These are phyloP conservation scores for Exidia glandulosa DNA, from an alignment of 768 basidiomycete genomes.

Conservation along the genomic window DNA sequence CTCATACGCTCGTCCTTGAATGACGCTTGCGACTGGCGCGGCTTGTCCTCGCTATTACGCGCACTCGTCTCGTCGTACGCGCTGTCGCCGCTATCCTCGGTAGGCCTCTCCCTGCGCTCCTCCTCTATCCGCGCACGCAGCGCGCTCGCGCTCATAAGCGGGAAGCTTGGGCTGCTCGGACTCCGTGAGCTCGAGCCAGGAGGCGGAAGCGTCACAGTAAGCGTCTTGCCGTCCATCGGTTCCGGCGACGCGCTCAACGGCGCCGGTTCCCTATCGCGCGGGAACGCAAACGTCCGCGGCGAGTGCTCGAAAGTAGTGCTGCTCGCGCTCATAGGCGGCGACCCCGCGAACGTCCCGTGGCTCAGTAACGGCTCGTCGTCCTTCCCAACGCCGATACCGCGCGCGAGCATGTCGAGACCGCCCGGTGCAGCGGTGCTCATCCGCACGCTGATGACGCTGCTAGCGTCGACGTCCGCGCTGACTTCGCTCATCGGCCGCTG, in stretches of 20 bases:
- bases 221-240: no score
- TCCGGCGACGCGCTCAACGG: neutral
- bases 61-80: neutral
- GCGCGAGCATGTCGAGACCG: neutral
- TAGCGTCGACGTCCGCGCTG: neutral
- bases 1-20: neutral
- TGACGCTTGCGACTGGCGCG: no score
- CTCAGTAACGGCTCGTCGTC: neutral
- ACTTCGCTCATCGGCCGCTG: neutral
- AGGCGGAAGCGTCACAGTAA: no score
- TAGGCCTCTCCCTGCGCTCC: neutral
- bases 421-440: neutral
- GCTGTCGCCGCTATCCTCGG: neutral
- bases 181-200: neutral
- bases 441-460: neutral
- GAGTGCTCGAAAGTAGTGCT: neutral
- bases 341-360: neutral
- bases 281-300: neutral
- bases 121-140: neutral
- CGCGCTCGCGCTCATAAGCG: slow-evolving; percentile 23
- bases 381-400: no score
- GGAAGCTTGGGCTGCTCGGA: slow-evolving; percentile 4
- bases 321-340: neutral
- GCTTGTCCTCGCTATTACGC: neutral
- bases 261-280: neutral